phyloP scores from a whole-genome alignment of 192 early-diverging fungal genomes.

The Lobosporangium transversale region DNA sequence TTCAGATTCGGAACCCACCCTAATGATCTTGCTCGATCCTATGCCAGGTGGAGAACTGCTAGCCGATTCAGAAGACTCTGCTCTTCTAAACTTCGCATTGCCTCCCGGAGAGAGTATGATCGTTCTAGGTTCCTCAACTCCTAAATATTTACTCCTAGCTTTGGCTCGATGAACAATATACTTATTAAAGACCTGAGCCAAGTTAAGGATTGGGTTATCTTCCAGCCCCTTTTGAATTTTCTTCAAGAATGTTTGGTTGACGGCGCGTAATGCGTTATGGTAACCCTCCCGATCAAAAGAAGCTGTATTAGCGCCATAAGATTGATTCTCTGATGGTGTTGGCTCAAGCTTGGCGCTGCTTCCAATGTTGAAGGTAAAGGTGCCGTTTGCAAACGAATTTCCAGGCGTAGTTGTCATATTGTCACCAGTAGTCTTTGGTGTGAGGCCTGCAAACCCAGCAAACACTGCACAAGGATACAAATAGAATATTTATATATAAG shows the following conservation, averaged over 20 bases:
- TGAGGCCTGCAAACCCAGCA: too few species aligned
- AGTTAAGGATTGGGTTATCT: constrained; percentile 17
- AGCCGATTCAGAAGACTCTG: not conserved
- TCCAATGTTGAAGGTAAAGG: constrained; percentile 41
- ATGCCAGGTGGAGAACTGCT: not conserved
- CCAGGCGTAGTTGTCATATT: not conserved
- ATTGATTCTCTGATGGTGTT: not conserved
- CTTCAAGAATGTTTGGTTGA: constrained; percentile 32
- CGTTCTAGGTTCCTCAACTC: constrained; percentile 21
- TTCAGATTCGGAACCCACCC: not conserved
- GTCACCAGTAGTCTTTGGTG: too few species aligned
- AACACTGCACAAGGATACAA: too few species aligned
- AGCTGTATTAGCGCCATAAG: not conserved
- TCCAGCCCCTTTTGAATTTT: constrained; percentile 31
- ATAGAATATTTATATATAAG: too few species aligned
- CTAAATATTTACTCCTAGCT: constrained; percentile 5
- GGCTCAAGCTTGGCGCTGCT: constrained; percentile 19
- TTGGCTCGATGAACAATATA: constrained; percentile 22
- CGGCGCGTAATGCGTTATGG: constrained; percentile 13
- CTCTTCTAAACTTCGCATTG: not conserved
- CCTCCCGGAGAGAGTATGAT: not conserved
- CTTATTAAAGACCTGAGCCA: constrained; percentile 17
- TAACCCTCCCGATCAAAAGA: constrained; percentile 24
- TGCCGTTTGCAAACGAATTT: constrained; percentile 5
- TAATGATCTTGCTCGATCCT: not conserved